These are phyloP conservation scores for Pseudocercospora cruenta DNA, from an alignment of 2,329 filamentous ascomycete genomes.

Conservation along the genomic window DNA sequence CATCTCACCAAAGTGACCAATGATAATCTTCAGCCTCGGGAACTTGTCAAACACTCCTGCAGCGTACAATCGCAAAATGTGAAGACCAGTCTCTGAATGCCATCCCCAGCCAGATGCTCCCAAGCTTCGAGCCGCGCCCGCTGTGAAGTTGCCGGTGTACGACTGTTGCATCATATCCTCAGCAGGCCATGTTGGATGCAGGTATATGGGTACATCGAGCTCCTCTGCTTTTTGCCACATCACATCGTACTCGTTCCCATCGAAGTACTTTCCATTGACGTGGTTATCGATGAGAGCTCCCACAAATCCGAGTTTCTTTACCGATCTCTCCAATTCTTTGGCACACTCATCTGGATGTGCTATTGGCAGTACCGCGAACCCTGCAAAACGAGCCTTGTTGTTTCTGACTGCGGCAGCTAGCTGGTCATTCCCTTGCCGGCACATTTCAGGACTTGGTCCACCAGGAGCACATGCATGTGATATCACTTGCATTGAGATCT, in stretches of 20 bases:
- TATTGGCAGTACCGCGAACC: conserved; percentile 41
- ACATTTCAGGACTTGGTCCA: conserved; percentile 32
- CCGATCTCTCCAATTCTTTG: conserved; percentile 38
- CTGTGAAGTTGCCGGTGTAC: conserved; percentile 42
- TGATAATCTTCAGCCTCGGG: conserved; percentile 58
- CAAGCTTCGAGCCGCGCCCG: conserved; percentile 39
- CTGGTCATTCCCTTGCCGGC: conserved; percentile 40
- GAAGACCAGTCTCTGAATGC: conserved; percentile 56
- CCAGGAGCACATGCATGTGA: conserved; percentile 39
- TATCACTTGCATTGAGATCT: conserved; percentile 40
- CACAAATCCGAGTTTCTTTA: conserved; percentile 39
- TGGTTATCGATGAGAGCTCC: conserved; percentile 44
- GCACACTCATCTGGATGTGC: conserved; percentile 37
- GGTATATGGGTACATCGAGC: conserved; percentile 56
- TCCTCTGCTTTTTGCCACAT: conserved; percentile 43
- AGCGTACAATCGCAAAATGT: conserved; percentile 55
- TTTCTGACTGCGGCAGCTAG: conserved; percentile 36
- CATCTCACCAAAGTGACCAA: conserved; percentile 62
- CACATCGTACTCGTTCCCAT: conserved; percentile 36
- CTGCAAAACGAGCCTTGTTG: conserved; percentile 37
- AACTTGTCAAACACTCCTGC: conserved; percentile 60
- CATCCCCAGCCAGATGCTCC: conserved; percentile 54
- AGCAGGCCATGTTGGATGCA: conserved; percentile 53
- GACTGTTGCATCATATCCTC: conserved; percentile 40
- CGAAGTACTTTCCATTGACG: conserved; percentile 40